Base-by-base conservation (phyloP, 495 filamentous ascomycete genomes). In the Pyrenopolyporus hunteri region DNA sequence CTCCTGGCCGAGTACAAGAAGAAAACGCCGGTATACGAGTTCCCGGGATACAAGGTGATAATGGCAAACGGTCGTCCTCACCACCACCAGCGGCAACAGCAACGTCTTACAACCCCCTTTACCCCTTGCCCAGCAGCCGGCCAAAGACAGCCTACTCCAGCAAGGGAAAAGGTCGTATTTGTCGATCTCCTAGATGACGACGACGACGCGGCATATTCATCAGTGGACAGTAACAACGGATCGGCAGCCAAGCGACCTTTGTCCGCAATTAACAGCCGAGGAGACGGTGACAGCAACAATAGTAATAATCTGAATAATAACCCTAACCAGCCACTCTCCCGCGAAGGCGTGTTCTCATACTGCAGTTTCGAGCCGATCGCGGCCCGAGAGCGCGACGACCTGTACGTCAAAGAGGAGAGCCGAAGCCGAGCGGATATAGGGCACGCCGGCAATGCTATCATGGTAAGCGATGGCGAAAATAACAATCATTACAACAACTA, bases 1-100 rank as follows among this genome's bases (percentile, higher is more conserved):
- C 39, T 65, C n/a, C 22, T 59, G 9, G 62, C 62, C 8, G 55
- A 59, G 31, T 59, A 65, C 20, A 65, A 65, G 49, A 65, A 65
- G 39, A 56, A 59, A 44, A 65, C 62, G 29, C 55, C 62, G n/a
- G 62, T 65, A 11, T 65, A 31, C 14, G 16, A 44, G 3, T 59
- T 23, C 11, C 62, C 62, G 0, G 55, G 56, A 1, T 56, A 65
- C 45, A 49, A 53, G 19, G 25, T 3, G 10, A n/a, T 42, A 4
- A 11, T 20, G 37, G 8, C 13, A 3, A 16, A 40, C 19, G n/a
- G 7, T 25, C 20, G 10, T 13, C 42, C 11, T 2, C 10, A 2
- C 10, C 35, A 17, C 10, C 35, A 16, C 35, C 35, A 39, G 6
- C 42, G 23, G 2, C 22, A 43, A 19, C 43, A 46, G 6, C 8